Base-by-base conservation (phyloP, 495 filamentous ascomycete genomes). In the Lasiosphaeris hirsuta region DNA sequence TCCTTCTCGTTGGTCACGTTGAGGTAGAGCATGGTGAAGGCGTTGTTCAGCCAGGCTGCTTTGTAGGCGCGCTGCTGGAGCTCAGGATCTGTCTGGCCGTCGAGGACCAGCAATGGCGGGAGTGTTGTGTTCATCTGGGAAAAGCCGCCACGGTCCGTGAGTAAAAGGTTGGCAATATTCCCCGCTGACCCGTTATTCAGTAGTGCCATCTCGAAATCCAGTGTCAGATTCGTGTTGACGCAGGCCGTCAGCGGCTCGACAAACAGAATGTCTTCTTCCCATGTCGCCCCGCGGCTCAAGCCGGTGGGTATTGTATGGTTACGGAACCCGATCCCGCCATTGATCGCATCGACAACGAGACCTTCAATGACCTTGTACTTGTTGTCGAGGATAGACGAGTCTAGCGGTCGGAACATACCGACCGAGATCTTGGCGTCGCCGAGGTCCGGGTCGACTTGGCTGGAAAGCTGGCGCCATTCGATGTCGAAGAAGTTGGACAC, bases 231-330 rank as follows among this genome's bases (percentile, higher is more conserved):
- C 5, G 67, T 69, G 37, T 75, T 52, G 4, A 80, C 75, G 54
- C 78, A 81, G 4, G 56, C 51, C 0, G 75, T 72, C 15, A 72
- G 63, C 2, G 76, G 77, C 63, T 77, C 72, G 47, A 80, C 60
- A 60, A 78, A 79, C 2, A 79, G 67, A 4, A 79, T 15, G 44
- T 78, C 75, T 54, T 81, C 77, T 3, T 54, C 40, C 77, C 78
- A 79, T 3, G 54, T 45, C 8, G 51, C 69, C 0, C 71, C 74
- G 42, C 63, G 66, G 3, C 42, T 13, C 0, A 61, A 51, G 0
- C 30, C 52, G 1, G 44, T 33, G 2, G 78, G 78, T 0, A 67
- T 43, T 1, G 74, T 76, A 49, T 81, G 78, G 58, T 79, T 79
- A 35, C 78, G 66, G 42, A 79, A 77, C 1, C 75, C 76, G 10